These are phyloP conservation scores for Didymella arachidicola DNA, from an alignment of 2,329 filamentous ascomycete species.

Conservation along the genomic window DNA sequence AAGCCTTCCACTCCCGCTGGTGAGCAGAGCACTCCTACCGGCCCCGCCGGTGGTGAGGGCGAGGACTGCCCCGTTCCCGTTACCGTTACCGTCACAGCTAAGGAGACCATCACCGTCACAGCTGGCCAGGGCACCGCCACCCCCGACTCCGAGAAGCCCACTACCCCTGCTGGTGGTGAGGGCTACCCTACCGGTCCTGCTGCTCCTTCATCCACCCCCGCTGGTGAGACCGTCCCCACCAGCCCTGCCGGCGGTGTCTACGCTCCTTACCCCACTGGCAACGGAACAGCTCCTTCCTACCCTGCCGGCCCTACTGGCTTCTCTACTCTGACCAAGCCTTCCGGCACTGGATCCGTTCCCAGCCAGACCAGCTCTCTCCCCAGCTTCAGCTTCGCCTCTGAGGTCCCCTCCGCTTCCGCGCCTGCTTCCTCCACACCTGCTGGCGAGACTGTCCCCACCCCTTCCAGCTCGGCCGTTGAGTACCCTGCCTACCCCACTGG, in stretches of 20 bases:
- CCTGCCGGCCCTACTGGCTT: slow-evolving; percentile 6
- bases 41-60: slow-evolving; percentile 21
- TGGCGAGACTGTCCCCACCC: slow-evolving; percentile 18
- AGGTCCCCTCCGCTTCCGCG: slow-evolving; percentile 25
- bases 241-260: not conserved
- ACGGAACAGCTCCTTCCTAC: slow-evolving; percentile 18
- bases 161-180: slow-evolving; percentile 22
- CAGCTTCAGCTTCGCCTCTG: slow-evolving; percentile 37
- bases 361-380: slow-evolving; percentile 30
- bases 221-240: slow-evolving; percentile 10
- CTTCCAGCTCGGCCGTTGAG: slow-evolving; percentile 21
- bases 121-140: slow-evolving; percentile 27
- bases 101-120: slow-evolving; percentile 51
- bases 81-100: slow-evolving; percentile 48
- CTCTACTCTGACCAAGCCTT: not conserved
- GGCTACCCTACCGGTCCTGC: slow-evolving; percentile 14
- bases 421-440: slow-evolving; percentile 22
- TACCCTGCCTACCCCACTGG: slow-evolving; percentile 26
- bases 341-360: slow-evolving; percentile 29
- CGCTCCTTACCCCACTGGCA: slow-evolving; percentile 18
- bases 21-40: slow-evolving; percentile 24
- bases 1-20: slow-evolving; percentile 20
- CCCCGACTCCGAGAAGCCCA: slow-evolving; percentile 21
- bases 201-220: slow-evolving; percentile 5
- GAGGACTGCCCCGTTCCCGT: slow-evolving; percentile 45